Base-by-base conservation (phyloP, 352 stramenopile species). In the Phytophthora citrophthora region DNA sequence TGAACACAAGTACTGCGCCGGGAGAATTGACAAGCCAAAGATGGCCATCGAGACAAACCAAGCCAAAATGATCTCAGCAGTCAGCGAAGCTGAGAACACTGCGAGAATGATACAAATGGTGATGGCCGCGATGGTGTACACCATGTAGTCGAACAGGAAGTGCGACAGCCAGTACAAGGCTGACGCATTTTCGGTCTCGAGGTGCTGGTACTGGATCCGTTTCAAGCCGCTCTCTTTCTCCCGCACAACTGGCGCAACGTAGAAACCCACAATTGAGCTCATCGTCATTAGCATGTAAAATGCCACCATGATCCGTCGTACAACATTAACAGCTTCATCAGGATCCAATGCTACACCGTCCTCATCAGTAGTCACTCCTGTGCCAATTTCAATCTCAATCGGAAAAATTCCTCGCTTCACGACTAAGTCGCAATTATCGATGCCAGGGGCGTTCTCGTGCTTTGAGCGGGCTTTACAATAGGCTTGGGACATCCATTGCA, bases 291-390 rank as follows among this genome's bases (percentile, higher is more conserved):
- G 74, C 26, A 84, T 61, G 63, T 87, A 99, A 80, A 81, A 97
- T 53, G 56, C 98, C 57, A 92, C 97, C 96, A 68, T 96, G 72
- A 91, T 98, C 74, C 83, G 99, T 88, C 45, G 69, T 10, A 76
- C 54, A 15, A 81, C 54, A 18, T 62, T 70, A 26, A 77, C 44
- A 4, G 72, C 69, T 53, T 79, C 73, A 23, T 84, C 68, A 53
- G 65, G 48, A 31, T 75, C 39, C 13, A 81, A 18, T 23, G 49
- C 20, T 13, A 68, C 43, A 26, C 63, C 65, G 32, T 68, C 64
- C 23, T 61, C 64, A 45, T 69, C 53, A 15, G 45, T 40, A 8
- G 24, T 67, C 38, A 73, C 60, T 12, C 50, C 71, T 1, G 54
- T 61, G 12, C 55, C 59, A 0, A 77, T 51, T 10, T 47, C 51